Evolutionary conservation across 1,139 yeast species (phyloP), one percentile per base, ranked within the genome.

Genomic region (Yamadazyma triangularis): DNA sequence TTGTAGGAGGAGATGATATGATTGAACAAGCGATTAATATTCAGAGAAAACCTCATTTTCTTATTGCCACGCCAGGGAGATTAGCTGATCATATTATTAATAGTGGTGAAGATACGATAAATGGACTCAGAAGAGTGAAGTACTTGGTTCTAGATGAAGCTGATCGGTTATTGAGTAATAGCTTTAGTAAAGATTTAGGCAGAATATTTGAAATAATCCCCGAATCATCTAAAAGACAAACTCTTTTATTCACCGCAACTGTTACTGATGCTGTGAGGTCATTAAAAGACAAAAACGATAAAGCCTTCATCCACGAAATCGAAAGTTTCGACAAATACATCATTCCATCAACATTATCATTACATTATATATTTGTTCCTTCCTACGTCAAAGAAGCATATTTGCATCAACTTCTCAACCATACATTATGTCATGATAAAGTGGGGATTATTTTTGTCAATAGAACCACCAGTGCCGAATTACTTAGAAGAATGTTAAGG

Each of bases 51-150:
- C 98, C 98, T 0, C 98, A 93, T 60, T 84, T 91, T 48, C 88
- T 91, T 21, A 82, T 91, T 42, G 98, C 98, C 1, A 91, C 99
- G 0, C 99, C 99, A 0, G 99, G 99, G 7, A 69, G 99, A 51
- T 64, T 91, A 40, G 98, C 98, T 0, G 96, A 87, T 52, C 97
- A 91, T 57, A 80, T 91, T 19, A 60, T 83, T 40, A 77, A 81
- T 48, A 84, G 93, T 52, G 96, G 96, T 11, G 94, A 85, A 35
- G 97, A 91, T 40, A 83, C 95, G 3, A 66, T 85, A 1, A 67
- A 76, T 26, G 96, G 96, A 0, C 64, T 91, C 35, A 72, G 80
- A 44, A 67, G 94, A 45, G 80, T 84, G 15, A 79, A 79, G 50
- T 91, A 70, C 51, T 64, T 91, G 40, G 98, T 91, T 2, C 66